A percentile compares a stretch with the other conserved stretches of the same genome.
phyloP scores from a whole-genome alignment of 768 basidiomycete genomes.

The Auricularia sp. region DNA sequence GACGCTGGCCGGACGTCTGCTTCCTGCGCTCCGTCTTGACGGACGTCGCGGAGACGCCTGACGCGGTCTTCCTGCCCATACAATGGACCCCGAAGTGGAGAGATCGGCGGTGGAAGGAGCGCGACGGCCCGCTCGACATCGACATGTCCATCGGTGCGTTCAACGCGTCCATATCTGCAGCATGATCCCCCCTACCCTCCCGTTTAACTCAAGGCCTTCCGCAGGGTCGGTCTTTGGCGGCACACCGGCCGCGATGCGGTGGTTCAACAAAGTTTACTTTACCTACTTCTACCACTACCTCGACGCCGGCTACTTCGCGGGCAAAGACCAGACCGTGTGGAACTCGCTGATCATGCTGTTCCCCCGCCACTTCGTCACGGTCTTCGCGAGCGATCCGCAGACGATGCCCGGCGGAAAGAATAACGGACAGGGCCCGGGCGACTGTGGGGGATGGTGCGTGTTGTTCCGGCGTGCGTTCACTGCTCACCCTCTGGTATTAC shows the following conservation, averaged over 20 bases:
- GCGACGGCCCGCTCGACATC: conserved; percentile 39
- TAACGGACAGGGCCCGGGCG: neutral
- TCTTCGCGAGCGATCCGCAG: conserved; percentile 25
- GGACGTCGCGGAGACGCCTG: conserved; percentile 21
- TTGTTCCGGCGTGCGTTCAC: neutral
- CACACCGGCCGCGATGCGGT: conserved; percentile 29
- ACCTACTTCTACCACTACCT: conserved; percentile 44
- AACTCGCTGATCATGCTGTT: conserved; percentile 36
- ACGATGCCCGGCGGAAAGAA: neutral
- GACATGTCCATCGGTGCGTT: conserved; percentile 42
- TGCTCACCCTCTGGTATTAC: neutral
- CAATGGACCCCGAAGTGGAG: conserved; percentile 22
- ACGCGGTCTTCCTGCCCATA: conserved; percentile 37
- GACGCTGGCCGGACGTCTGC: conserved; percentile 34
- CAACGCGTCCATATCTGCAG: neutral
- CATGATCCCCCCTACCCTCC: neutral
- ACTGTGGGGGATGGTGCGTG: neutral
- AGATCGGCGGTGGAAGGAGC: conserved; percentile 31
- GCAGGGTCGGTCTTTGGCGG: conserved; percentile 51
- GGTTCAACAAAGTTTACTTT: conserved; percentile 39
- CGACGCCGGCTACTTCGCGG: conserved; percentile 34
- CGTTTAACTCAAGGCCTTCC: neutral
- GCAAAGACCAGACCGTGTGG: conserved; percentile 48
- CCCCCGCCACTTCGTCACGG: conserved; percentile 34
- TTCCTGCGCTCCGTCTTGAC: conserved; percentile 33